Conservation (phyloP, 2,329 filamentous ascomycete species). For the Fusarium begoniae region DNA sequence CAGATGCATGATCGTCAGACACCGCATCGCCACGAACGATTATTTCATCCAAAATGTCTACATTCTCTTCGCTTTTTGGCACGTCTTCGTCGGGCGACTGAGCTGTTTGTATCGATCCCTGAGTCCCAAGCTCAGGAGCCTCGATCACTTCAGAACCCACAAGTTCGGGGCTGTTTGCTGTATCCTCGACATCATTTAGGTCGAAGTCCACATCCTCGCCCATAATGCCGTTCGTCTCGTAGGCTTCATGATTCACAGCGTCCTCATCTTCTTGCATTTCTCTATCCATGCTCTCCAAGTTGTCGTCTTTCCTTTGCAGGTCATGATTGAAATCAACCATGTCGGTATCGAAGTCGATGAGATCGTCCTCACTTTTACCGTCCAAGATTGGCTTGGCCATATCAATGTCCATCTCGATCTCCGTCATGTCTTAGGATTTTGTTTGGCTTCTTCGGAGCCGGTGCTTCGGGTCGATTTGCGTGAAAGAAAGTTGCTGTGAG, state of each 20-base stretch:
- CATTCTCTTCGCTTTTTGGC: conserved; percentile 3
- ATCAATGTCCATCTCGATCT: conserved; percentile 48
- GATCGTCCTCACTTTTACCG: conserved; percentile 45
- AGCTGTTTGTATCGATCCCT: conserved; percentile 14
- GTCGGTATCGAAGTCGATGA: conserved; percentile 52
- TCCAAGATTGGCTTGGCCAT: conserved; percentile 39
- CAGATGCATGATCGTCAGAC: conserved; percentile 22
- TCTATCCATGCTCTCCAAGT: conserved; percentile 17
- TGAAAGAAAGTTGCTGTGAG: background rate
- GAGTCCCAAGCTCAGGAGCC: conserved; percentile 4
- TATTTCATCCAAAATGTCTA: conserved; percentile 8
- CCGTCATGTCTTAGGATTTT: conserved; percentile 37
- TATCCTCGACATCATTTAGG: conserved; percentile 17
- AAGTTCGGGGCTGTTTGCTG: conserved; percentile 6
- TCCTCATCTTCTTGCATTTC: conserved; percentile 35
- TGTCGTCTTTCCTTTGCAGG: conserved; percentile 2
- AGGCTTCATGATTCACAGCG: conserved; percentile 20
- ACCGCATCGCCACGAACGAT: background rate
- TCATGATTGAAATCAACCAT: conserved; percentile 38
- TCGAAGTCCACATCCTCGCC: conserved; percentile 36
- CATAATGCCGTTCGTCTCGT: conserved; percentile 34
- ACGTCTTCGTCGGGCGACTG: background rate
- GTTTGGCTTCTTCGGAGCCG: background rate
- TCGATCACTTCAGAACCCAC: conserved; percentile 9
- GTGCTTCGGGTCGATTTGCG: background rate